phyloP scores from a whole-genome alignment of 75 land plant species.

The Sequoiadendron giganteum region DNA sequence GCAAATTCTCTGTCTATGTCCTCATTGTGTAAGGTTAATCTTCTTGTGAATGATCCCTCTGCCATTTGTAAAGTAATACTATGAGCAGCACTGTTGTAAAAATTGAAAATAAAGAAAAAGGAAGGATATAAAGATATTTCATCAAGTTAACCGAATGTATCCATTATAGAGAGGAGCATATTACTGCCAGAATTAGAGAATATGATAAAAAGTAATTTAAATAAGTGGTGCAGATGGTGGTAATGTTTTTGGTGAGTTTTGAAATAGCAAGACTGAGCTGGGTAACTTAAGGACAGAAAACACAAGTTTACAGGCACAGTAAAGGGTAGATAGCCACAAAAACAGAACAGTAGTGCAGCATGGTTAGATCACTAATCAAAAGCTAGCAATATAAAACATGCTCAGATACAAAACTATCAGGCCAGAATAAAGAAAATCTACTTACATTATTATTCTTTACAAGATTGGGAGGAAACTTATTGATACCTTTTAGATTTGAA shows the following conservation, averaged over 20 bases:
- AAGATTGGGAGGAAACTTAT: neutral
- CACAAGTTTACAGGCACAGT: neutral
- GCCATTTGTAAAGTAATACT: neutral
- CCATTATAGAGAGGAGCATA: neutral
- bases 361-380: neutral
- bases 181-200: neutral
- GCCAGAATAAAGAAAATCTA: neutral
- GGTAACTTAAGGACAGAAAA: neutral
- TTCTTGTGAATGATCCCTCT: neutral
- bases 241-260: neutral
- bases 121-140: neutral
- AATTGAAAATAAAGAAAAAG: neutral
- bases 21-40: neutral
- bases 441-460: neutral
- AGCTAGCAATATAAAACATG: neutral
- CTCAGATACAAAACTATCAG: neutral
- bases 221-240: neutral
- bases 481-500: too few relatives aligned
- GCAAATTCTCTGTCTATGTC: neutral
- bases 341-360: neutral
- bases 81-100: too few relatives aligned
- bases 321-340: neutral
- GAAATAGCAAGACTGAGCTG: neutral
- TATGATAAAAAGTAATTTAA: neutral
- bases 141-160: neutral